phyloP scores from a whole-genome alignment of 1,284 basidiomycete species.

The Ustilago nuda region DNA sequence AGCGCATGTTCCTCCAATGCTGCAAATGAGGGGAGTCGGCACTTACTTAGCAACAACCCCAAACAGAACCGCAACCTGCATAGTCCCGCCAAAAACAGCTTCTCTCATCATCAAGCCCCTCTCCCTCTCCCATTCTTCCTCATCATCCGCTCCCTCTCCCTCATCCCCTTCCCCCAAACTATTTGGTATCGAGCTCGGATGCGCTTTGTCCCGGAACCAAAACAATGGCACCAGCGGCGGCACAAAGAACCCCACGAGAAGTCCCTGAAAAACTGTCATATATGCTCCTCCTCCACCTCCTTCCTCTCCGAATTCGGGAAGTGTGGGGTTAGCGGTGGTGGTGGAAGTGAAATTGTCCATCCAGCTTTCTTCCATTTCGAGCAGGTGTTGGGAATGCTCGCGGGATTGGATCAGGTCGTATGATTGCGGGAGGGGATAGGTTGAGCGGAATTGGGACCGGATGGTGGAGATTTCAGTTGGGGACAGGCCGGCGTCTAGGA shows the following conservation, averaged over 20 bases:
- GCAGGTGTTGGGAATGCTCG: conserved; percentile 37
- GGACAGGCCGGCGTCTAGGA: conserved; percentile 36
- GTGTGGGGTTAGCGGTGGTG: background rate
- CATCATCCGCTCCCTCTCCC: conserved; percentile 17
- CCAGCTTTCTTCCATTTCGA: conserved; percentile 50
- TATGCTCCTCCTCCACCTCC: conserved; percentile 10
- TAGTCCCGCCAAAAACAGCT: conserved; percentile 32
- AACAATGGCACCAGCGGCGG: conserved; percentile 37
- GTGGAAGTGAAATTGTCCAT: conserved; percentile 36
- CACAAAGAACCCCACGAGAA: conserved; percentile 46
- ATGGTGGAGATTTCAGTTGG: conserved; percentile 32
- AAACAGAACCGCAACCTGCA: conserved; percentile 45
- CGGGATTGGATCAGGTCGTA: conserved; percentile 30
- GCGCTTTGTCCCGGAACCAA: conserved; percentile 32
- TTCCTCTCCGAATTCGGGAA: conserved; percentile 6
- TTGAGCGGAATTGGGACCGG: conserved; percentile 30
- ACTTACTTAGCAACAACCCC: conserved; percentile 45
- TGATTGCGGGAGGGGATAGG: conserved; percentile 20
- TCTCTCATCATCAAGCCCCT: conserved; percentile 8
- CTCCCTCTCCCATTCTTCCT: conserved; percentile 22
- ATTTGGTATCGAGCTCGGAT: conserved; percentile 23
- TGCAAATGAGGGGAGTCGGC: background rate
- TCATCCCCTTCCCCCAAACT: background rate
- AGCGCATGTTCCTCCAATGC: background rate
- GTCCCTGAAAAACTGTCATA: conserved; percentile 32